Evolutionary conservation across 495 filamentous ascomycete species (phyloP), one percentile per base, ranked within the genome.

Genomic region (Parathielavia appendiculata): DNA sequence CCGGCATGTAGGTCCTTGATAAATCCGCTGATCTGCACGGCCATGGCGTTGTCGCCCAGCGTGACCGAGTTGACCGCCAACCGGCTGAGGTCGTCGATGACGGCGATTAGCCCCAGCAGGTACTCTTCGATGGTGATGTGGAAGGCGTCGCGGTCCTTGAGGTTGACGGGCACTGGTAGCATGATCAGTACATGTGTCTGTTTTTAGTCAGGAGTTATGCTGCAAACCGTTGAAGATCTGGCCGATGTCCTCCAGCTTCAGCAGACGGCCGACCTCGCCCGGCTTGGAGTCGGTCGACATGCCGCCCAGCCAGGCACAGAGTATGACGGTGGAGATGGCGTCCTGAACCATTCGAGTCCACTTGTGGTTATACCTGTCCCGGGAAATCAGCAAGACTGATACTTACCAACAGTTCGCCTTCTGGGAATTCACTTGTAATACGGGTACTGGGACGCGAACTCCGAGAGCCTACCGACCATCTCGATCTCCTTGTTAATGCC

Each of bases 91-190:
- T 98, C 93, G 63, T 97, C 91, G 56, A 95, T 86, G 57, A 97
- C 85, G 41, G 82, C 80, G 48, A 92, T 90, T 43, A 97, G 77
- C 9, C 88, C 85, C 45, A 91, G 86, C 4, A 98, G 84, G 71
- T 98, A 98, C 69, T 98, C 93, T 73, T 98, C 93, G 66, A 96
- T 91, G 32, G 91, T 92, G 58, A 98, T 75, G 69, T 97, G 93
- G 81, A 98, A 98, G 26, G 84, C 81, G 71, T 97, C 95, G 60
- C 81, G 71, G 59, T 89, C 88, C 72, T 95, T 96, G 61, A 97
- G 82, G 68, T 96, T 97, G 63, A 95, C 86, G 22, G 93, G 95
- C n/a, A 97, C 93, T 96, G 60, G 16, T 36, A 13, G n/a, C n/a
- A 17, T 41, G 20, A 13, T 50, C 30, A 40, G 47, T 62, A 5